Conservation (phyloP, 2,329 filamentous ascomycete species). For the Pochonia chlamydosporia region DNA sequence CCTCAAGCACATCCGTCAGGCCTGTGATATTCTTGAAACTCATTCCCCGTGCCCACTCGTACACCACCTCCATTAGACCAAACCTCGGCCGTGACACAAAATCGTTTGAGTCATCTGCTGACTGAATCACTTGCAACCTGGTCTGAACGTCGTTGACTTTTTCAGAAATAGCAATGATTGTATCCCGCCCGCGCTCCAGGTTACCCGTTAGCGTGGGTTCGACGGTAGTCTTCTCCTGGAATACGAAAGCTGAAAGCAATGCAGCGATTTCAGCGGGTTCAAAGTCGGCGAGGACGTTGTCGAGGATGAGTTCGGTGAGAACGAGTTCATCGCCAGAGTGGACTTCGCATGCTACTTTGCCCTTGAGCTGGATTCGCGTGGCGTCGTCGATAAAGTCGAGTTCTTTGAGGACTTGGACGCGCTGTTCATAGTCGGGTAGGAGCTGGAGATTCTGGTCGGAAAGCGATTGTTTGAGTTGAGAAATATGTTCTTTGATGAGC, state of each 20-base stretch:
- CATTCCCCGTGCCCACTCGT: slow-evolving; percentile 97
- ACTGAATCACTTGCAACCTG: slow-evolving; percentile 84
- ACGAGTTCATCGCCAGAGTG: slow-evolving; percentile 96
- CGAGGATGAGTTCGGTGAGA: slow-evolving; percentile 89
- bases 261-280: slow-evolving; percentile 96
- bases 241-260: slow-evolving; percentile 88
- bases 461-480: slow-evolving; percentile 77
- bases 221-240: slow-evolving; percentile 89
- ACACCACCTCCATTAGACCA: slow-evolving; percentile 93
- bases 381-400: slow-evolving; percentile 86
- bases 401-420: slow-evolving; percentile 85
- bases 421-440: slow-evolving; percentile 93
- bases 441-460: slow-evolving; percentile 96
- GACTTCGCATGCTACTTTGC: slow-evolving; percentile 97
- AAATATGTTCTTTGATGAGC: slow-evolving; percentile 91
- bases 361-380: slow-evolving; percentile 87
- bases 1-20: slow-evolving; percentile 92
- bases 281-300: slow-evolving; percentile 92
- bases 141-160: slow-evolving; percentile 90
- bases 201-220: slow-evolving; percentile 75
- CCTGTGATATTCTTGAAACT: slow-evolving; percentile 97
- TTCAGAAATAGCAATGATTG: slow-evolving; percentile 84
- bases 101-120: slow-evolving; percentile 85
- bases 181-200: slow-evolving; percentile 75
- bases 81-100: slow-evolving; percentile 84